A percentile compares a stretch with the other conserved stretches of the same genome.
Conservation (phyloP, 345 rosid genomes). For the Acer saccharum region DNA sequence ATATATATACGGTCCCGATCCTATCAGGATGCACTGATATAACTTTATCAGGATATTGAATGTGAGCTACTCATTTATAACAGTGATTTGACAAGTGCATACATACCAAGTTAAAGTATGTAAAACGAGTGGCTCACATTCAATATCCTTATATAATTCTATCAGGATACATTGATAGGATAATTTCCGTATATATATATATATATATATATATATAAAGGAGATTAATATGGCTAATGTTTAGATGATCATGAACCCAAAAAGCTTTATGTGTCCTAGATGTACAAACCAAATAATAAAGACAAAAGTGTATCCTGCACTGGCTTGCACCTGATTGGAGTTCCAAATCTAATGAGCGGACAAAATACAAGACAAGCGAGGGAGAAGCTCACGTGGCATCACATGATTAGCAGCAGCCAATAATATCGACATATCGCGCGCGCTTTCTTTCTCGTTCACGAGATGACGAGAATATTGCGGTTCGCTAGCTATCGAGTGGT, state of each 20-base stretch:
- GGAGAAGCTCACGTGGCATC: slow-evolving; percentile 32
- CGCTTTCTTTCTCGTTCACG: background rate
- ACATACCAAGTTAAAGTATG: too few species aligned
- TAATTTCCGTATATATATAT: too few species aligned
- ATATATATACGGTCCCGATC: too few species aligned
- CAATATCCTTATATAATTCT: too few species aligned
- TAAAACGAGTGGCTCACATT: too few species aligned
- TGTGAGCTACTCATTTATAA: too few species aligned
- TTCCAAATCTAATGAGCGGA: background rate
- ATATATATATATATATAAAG: too few species aligned
- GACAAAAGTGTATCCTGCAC: background rate
- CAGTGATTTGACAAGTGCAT: too few species aligned
- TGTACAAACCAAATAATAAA: background rate
- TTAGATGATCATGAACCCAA: background rate
- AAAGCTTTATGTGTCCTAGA: background rate
- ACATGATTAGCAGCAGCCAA: background rate
- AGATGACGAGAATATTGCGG: slow-evolving; percentile 24
- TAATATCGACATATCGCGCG: slow-evolving; percentile 18
- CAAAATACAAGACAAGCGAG: slow-evolving; percentile 5
- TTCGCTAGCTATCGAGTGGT: slow-evolving; percentile 12
- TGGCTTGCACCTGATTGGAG: background rate
- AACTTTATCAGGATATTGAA: too few species aligned
- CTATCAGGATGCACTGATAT: too few species aligned
- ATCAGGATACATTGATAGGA: too few species aligned
- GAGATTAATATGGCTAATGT: background rate